Evolutionary conservation across 2,329 filamentous ascomycete species (phyloP).

Genomic region (Capronia coronata): DNA sequence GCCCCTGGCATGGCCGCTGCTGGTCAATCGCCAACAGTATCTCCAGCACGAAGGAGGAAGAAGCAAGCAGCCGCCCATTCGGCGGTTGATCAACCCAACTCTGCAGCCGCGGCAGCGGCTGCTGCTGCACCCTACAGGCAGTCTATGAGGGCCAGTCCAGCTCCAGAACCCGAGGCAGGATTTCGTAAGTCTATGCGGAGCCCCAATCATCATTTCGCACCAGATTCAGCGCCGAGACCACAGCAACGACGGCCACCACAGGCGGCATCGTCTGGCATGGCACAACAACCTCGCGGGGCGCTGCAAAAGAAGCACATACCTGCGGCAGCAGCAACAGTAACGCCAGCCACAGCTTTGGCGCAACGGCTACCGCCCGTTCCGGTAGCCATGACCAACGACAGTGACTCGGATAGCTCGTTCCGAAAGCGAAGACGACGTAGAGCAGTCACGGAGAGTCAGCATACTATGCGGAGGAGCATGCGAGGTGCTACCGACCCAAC

Average conservation of each 20-base stretch:
- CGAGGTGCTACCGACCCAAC: conserved; percentile 43
- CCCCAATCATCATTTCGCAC: conserved; percentile 10
- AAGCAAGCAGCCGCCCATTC: conserved; percentile 10
- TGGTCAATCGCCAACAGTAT: conserved; percentile 2
- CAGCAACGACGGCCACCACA: background rate
- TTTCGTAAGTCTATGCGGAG: conserved; percentile 24
- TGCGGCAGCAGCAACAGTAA: conserved; percentile 16
- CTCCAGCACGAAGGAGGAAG: conserved; percentile 9
- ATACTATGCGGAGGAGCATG: conserved; percentile 69
- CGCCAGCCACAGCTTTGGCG: conserved; percentile 4
- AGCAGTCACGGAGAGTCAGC: conserved; percentile 39
- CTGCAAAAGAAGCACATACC: conserved; percentile 36
- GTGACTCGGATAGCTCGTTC: conserved; percentile 70
- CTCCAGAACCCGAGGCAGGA: conserved; percentile 12
- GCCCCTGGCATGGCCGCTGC: conserved; percentile 8
- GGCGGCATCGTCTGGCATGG: background rate
- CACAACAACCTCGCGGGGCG: conserved; percentile 24
- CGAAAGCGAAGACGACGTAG: conserved; percentile 52
- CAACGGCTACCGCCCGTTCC: conserved; percentile 6
- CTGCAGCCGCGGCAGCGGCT: conserved; percentile 5
- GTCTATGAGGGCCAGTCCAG: conserved; percentile 23
- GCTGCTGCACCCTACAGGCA: conserved; percentile 19
- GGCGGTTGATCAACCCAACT: conserved; percentile 1
- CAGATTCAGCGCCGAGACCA: background rate
- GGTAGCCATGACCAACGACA: conserved; percentile 48